phyloP scores from a whole-genome alignment of 2,329 filamentous ascomycete genomes.

The Pestalotiopsis fici region DNA sequence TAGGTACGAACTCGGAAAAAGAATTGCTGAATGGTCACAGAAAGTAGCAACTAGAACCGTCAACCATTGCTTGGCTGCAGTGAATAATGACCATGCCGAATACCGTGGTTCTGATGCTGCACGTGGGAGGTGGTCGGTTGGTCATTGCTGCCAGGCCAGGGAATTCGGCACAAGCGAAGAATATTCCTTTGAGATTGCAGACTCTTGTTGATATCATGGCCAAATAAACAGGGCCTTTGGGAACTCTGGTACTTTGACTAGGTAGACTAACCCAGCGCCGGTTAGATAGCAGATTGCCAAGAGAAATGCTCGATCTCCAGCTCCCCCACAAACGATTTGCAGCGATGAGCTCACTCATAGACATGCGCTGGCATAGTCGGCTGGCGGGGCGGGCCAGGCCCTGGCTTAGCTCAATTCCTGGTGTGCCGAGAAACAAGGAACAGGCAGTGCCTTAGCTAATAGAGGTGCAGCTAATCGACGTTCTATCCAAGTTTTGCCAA shows the following conservation, averaged over 20 bases:
- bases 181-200: neutral
- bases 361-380: neutral
- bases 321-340: neutral
- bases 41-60: neutral
- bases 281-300: neutral
- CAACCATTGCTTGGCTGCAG: neutral
- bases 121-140: neutral
- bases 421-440: neutral
- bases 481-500: neutral
- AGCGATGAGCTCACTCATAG: neutral
- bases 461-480: neutral
- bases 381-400: neutral
- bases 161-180: neutral
- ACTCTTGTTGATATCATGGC: neutral
- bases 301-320: neutral
- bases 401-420: neutral
- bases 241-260: neutral
- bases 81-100: neutral
- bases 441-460: neutral
- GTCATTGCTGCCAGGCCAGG: neutral
- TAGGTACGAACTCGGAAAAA: neutral
- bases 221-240: neutral
- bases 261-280: no score
- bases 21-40: neutral
- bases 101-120: neutral